Percentiles rank a stretch among this genome's conserved stretches.
phyloP scores from a whole-genome alignment of 2,329 filamentous ascomycete species.

The Trichoderma lentiforme region DNA sequence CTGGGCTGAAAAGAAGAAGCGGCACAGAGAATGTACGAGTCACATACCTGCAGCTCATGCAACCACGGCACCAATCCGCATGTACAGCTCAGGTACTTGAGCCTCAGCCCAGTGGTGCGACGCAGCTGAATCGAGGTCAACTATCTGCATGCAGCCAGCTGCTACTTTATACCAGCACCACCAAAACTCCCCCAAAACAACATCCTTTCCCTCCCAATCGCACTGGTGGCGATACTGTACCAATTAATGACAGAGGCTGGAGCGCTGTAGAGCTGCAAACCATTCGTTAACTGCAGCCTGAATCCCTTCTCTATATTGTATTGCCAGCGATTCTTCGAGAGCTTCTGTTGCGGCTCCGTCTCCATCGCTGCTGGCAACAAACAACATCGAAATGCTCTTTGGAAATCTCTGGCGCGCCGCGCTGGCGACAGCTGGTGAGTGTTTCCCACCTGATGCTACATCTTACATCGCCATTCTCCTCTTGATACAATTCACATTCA shows the following conservation, averaged over 20 bases:
- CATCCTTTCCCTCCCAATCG: background rate
- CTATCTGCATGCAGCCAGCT: background rate
- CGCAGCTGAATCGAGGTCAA: background rate
- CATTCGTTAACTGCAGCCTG: background rate
- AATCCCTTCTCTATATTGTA: background rate
- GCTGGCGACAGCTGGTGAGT: slow-evolving; percentile 29
- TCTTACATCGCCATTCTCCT: background rate
- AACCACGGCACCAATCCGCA: background rate
- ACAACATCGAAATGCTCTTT: slow-evolving; percentile 29
- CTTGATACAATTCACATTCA: background rate
- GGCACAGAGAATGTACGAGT: background rate
- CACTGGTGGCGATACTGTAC: background rate
- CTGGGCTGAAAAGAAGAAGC: background rate
- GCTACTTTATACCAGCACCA: background rate
- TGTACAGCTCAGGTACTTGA: background rate
- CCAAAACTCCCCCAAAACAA: background rate
- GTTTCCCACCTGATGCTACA: background rate
- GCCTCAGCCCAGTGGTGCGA: background rate
- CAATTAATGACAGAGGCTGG: background rate
- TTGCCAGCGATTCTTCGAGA: background rate
- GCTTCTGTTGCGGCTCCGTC: background rate
- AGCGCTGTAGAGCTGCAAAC: background rate
- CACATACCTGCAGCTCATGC: background rate
- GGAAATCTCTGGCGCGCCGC: slow-evolving; percentile 29
- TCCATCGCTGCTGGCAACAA: background rate